Conservation (phyloP, 73 alveolate genomes). For the Breviolum minutum region DNA sequence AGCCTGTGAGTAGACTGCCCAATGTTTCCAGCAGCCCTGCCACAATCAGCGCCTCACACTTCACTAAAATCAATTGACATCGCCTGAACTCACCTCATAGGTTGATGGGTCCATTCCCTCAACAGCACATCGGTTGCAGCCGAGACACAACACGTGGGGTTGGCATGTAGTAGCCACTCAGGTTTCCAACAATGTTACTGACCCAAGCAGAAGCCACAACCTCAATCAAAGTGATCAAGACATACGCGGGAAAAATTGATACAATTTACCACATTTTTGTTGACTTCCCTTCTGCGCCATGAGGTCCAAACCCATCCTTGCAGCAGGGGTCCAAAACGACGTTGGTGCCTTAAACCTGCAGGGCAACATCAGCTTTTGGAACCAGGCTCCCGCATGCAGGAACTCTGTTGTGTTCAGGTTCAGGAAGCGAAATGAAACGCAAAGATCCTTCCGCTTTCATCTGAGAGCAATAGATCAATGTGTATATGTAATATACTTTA, state of each 20-base stretch:
- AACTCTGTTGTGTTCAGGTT: no score
- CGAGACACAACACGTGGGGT: slow-evolving; percentile 49
- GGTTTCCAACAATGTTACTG: slow-evolving; percentile 49
- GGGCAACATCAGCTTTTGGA: background rate
- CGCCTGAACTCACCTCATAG: no score
- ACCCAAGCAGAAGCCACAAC: slow-evolving; percentile 71
- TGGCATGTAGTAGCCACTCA: slow-evolving; percentile 83
- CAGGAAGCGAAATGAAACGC: background rate
- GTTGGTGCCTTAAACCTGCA: slow-evolving; percentile 43
- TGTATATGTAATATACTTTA: background rate
- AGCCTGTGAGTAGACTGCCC: slow-evolving; percentile 50
- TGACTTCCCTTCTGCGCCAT: background rate
- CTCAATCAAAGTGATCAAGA: background rate
- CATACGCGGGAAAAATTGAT: no score
- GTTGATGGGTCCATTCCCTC: no score
- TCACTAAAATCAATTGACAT: no score
- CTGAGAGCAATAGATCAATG: background rate
- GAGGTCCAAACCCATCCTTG: slow-evolving; percentile 62
- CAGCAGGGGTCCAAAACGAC: slow-evolving; percentile 54
- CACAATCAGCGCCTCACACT: slow-evolving; percentile 54
- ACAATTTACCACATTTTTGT: no score
- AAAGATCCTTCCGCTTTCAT: no score
- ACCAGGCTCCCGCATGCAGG: no score
- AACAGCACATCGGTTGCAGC: background rate
- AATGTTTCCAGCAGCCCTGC: slow-evolving; percentile 37